A percentile compares a stretch with the other conserved stretches of the same genome.
Conservation (phyloP, 1,139 yeast genomes). For the Arxiozyma bovina region DNA sequence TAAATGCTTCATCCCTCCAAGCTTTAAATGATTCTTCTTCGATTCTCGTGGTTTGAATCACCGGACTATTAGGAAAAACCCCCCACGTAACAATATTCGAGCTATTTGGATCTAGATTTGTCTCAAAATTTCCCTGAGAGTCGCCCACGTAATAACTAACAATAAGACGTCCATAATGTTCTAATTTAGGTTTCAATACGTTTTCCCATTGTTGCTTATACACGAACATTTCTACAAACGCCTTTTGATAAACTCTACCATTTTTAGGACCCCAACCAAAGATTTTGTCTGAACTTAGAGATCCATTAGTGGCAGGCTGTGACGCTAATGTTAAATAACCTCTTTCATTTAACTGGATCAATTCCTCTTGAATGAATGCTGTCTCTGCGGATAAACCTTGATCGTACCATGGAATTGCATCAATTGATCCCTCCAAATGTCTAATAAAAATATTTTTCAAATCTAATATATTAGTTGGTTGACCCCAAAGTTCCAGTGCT, state of each 20-base stretch:
- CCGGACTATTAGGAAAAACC: constrained; percentile 79
- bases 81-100: constrained; percentile 94
- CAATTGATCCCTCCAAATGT: constrained; percentile 67
- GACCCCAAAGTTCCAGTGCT: constrained; percentile 76
- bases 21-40: constrained; percentile 84
- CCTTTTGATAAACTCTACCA: constrained; percentile 87
- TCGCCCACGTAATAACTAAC: constrained; percentile 61
- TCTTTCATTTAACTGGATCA: constrained; percentile 62
- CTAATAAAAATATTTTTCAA: constrained; percentile 59
- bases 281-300: constrained; percentile 68
- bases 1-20: constrained; percentile 91
- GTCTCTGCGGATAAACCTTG: constrained; percentile 81
- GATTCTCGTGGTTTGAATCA: constrained; percentile 79
- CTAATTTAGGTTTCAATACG: constrained; percentile 45
- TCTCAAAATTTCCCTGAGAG: constrained; percentile 44
- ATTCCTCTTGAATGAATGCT: constrained; percentile 82
- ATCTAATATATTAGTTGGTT: constrained; percentile 58
- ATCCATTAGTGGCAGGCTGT: constrained; percentile 85
- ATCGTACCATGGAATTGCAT: constrained; percentile 88
- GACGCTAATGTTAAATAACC: constrained; percentile 87
- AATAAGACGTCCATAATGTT: constrained; percentile 33
- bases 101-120: constrained; percentile 46
- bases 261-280: constrained; percentile 95
- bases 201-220: constrained; percentile 60
- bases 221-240: constrained; percentile 83